Percentiles rank a stretch among this genome's conserved stretches.
Evolutionary conservation across 805 yeast genomes (phyloP).

Genomic region (Blastobotrys terrestris): DNA sequence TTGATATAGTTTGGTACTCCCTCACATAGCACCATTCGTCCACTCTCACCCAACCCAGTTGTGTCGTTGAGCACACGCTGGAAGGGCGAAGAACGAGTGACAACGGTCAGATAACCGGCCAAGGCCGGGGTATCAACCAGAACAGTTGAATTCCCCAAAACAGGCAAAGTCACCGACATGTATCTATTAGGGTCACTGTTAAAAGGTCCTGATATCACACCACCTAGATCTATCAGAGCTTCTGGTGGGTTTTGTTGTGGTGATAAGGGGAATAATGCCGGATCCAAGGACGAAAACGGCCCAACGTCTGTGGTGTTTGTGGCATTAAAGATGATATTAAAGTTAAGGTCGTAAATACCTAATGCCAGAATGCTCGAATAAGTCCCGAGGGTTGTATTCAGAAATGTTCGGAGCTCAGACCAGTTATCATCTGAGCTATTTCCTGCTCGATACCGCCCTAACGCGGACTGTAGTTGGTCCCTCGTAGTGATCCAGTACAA

Average conservation of each 20-base stretch:
- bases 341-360: conserved; percentile 57
- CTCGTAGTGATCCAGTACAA: conserved; percentile 57
- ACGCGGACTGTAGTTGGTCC: conserved; percentile 53
- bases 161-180: conserved; percentile 73
- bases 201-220: conserved; percentile 64
- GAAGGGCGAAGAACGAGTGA: conserved; percentile 43
- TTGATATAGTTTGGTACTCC: conserved; percentile 13
- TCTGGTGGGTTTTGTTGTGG: conserved; percentile 41
- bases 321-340: conserved; percentile 36
- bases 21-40: conserved; percentile 19
- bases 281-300: conserved; percentile 27
- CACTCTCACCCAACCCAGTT: conserved; percentile 33
- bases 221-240: conserved; percentile 37
- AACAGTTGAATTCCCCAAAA: conserved; percentile 68
- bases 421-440: conserved; percentile 50
- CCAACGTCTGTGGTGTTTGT: conserved; percentile 21
- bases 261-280: conserved; percentile 45
- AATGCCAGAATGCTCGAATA: conserved; percentile 60
- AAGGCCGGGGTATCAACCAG: conserved; percentile 50
- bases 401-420: conserved; percentile 39
- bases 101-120: conserved; percentile 65
- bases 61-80: conserved; percentile 37
- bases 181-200: conserved; percentile 35
- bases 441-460: conserved; percentile 64
- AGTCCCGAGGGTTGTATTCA: conserved; percentile 58